Base-by-base conservation (phyloP, 2,329 filamentous ascomycete species). In the Diaporthe sp. region DNA sequence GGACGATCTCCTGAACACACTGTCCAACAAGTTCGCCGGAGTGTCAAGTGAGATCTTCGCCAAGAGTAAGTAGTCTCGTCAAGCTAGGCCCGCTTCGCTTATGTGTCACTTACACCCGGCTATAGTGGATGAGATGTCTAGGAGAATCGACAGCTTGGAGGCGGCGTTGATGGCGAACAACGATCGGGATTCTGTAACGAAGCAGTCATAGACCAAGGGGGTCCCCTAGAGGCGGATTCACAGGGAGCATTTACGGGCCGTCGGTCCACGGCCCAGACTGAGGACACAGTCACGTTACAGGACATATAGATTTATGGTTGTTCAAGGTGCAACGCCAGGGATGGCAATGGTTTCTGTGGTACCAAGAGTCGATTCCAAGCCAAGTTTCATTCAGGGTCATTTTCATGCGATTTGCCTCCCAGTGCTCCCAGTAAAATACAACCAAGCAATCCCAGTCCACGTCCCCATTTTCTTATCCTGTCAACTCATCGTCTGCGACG, bases 61-160 rank as follows among this genome's bases (percentile, higher is more conserved):
- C 50, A 98, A 97, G 85, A 94, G 95, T 97, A 83, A 82, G 92
- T 86, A 0, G 15, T 17, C 27, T 37, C 73, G 17, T 39, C n/a
- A 35, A 19, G 13, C 39, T 35, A 8, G n/a, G 53, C 35, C 22
- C 27, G 19, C 25, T 19, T 10, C 27, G 19, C 25, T 19, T 8
- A 39, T 58, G 7, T 13, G 50, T 72, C 15, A 37, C 70, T 63
- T 30, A 73, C 25, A 15, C 17, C 35, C 37, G n/a, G 70, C 56
- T 19, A 35, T 75, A 98, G 95, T 98, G 94, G 96, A 98, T 81
- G 95, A 98, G 77, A 98, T 98, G 95, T 94, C 94, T 19, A 89
- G 93, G 75, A 91, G 96, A 35, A 85, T 98, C 30, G 96, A 98
- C 81, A 94, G 92, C 73, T 88, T 98, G 15, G 96, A 97, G 82